Base-by-base conservation (phyloP, 2,329 filamentous ascomycete species). In the Fusarium concolor region DNA sequence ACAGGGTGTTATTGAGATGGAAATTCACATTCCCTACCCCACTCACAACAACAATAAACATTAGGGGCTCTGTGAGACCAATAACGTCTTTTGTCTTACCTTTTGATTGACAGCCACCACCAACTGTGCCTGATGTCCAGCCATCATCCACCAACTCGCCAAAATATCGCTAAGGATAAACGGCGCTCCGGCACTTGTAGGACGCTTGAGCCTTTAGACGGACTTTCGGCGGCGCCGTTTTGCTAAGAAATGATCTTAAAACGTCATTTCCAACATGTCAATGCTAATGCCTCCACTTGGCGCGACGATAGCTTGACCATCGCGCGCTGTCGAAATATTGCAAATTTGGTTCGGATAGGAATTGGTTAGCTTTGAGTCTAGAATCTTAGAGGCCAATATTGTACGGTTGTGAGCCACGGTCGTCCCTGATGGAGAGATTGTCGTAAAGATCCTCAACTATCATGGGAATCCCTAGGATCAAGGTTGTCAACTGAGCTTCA, bases 271-370 rank as follows among this genome's bases (percentile, higher is more conserved):
- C 29, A 54, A 61, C 49, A 57, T 42, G 29, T 49, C 41, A 44
- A 62, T 61, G 51, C 39, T 59, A 52, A 38, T 31, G 37, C 63
- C 67, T 71, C 71, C 71, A 74, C 71, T 74, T 74, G 52, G 71
- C 59, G 56, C 50, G 45, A 43, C 44, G 38, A 65, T 62, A 56
- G 67, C 56, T 64, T 56, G 38, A 62, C 49, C 56, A 61, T 69
- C 45, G 53, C 53, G 58, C 38, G 42, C 26, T 29, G 42, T 52
- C 59, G 42, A 52, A 64, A 64, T 52, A 62, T 47, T 45, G 49
- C 60, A 68, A 56, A 63, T 50, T 56, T 63, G 68, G 62, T 35
- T 62, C 56, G 43, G 44, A 63, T 43, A 50, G 29, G 24, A 41
- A 58, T 44, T 29, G 14, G 24, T 62, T 45, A 65, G 62, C 37